Base-by-base conservation (phyloP, 768 basidiomycete genomes). In the Lactarius psammicola region DNA sequence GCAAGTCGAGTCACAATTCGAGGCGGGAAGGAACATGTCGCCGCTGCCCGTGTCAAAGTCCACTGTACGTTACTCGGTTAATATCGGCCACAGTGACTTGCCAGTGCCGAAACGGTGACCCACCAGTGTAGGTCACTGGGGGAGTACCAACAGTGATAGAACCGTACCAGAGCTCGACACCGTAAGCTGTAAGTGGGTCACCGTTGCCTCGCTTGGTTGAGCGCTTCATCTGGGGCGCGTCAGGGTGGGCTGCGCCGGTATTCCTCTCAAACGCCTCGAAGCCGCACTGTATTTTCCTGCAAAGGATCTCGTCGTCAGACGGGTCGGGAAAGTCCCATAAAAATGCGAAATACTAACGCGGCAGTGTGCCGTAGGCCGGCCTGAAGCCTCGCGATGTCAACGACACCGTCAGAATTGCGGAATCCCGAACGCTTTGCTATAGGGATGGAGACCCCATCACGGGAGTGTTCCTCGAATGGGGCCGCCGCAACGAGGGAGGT, bases 31-130 rank as follows among this genome's bases (percentile, higher is more conserved):
- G 72, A 76, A 72, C 58, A 80, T 63, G 65, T 79, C 71, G 62
- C 70, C 66, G 44, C 69, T 70, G 5, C 73, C 74, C 2, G 72
- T 80, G 70, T 81, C 80, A 56, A 82, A 79, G 65, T 80, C 76
- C 62, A 81, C 73, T 60, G 42, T 49, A 34, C 4, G 13, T 42
- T 5, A 9, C 2, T n/a, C 17, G 6, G 20, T 34, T 13, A 46
- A 17, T 4, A 4, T 46, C 17, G 30, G 34, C 36, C 3, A 5
- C 9, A 33, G 23, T 6, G 3, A 36, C 30, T 7, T n/a, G n/a
- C 5, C n/a, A 31, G 23, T 3, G 28, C 15, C n/a, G 20, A 36
- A 11, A 55, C 17, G 1, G 20, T 11, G 7, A 20, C 28, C 11
- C 9, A 54, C 68, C 64, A 33, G 64, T 70, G 64, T 64, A 66